Conservation (phyloP, 805 yeast genomes). For the Starmera dryadoides region DNA sequence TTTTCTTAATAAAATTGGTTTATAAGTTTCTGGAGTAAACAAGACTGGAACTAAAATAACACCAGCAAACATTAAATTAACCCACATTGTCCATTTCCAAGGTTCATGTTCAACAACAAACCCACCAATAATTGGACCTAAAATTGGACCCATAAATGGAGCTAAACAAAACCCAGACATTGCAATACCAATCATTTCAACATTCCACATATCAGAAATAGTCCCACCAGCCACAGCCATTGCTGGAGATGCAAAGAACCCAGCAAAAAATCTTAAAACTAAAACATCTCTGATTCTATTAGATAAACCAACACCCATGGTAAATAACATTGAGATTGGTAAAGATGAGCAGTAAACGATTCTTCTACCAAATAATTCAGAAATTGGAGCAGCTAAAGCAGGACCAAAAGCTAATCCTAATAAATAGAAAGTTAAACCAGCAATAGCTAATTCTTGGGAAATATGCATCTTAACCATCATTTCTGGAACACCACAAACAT, state of each 20-base stretch:
- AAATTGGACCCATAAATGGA: conserved; percentile 74
- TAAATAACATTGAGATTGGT: conserved; percentile 63
- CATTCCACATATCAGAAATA: conserved; percentile 68
- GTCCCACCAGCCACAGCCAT: conserved; percentile 84
- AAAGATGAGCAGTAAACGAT: conserved; percentile 51
- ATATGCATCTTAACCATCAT: conserved; percentile 40
- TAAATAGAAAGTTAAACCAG: conserved; percentile 65
- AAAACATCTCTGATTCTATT: conserved; percentile 53
- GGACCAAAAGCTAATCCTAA: conserved; percentile 71
- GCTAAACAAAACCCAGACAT: conserved; percentile 73
- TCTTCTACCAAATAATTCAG: conserved; percentile 64
- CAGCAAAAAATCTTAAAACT: conserved; percentile 67
- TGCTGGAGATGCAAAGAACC: conserved; percentile 74
- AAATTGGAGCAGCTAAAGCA: conserved; percentile 62
- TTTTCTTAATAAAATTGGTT: conserved; percentile 50
- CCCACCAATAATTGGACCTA: conserved; percentile 72
- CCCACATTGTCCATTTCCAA: conserved; percentile 71
- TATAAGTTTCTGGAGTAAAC: conserved; percentile 61
- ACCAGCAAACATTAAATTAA: conserved; percentile 61
- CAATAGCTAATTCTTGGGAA: conserved; percentile 51
- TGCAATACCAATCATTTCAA: conserved; percentile 61
- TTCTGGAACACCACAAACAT: conserved; percentile 56
- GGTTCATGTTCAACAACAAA: conserved; percentile 55
- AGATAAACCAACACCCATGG: conserved; percentile 67
- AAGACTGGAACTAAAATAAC: conserved; percentile 34